Evolutionary conservation across 257 asterid species (phyloP).

Genomic region (Fraxinus cuspidata): DNA sequence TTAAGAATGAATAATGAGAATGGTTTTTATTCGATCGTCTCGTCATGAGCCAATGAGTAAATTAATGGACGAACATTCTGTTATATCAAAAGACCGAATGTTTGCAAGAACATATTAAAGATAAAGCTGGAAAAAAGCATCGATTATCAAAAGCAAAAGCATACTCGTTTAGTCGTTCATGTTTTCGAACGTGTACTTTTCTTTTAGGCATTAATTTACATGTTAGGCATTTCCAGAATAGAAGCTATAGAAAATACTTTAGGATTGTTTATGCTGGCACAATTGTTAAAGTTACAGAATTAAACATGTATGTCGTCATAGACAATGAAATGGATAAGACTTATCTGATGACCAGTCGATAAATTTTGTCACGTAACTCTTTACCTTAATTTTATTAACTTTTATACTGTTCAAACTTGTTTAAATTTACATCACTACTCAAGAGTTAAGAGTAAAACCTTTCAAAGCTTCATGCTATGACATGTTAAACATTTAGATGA

Average conservation of each 20-base stretch:
- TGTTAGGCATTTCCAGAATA: neutral
- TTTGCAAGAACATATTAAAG: conserved; percentile 9
- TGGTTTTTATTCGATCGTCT: neutral
- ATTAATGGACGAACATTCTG: conserved; percentile 23
- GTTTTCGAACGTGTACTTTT: neutral
- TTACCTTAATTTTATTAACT: neutral
- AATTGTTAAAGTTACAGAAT: neutral
- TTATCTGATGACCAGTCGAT: neutral
- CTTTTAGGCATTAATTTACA: neutral
- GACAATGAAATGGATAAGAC: neutral
- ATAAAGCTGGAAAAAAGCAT: conserved; percentile 24
- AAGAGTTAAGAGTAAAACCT: neutral
- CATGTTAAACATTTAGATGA: no score
- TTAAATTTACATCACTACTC: neutral
- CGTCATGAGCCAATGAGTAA: conserved; percentile 29
- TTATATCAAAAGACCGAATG: conserved; percentile 17
- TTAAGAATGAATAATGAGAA: neutral
- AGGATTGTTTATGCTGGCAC: neutral
- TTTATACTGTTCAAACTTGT: no score
- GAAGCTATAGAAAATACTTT: neutral
- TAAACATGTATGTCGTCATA: neutral
- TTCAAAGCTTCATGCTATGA: neutral
- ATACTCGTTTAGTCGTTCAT: neutral
- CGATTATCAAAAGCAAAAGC: conserved; percentile 21
- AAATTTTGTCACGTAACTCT: neutral